Base-by-base conservation (phyloP, 2,329 filamentous ascomycete species). In the Diaporthe nobilis region DNA sequence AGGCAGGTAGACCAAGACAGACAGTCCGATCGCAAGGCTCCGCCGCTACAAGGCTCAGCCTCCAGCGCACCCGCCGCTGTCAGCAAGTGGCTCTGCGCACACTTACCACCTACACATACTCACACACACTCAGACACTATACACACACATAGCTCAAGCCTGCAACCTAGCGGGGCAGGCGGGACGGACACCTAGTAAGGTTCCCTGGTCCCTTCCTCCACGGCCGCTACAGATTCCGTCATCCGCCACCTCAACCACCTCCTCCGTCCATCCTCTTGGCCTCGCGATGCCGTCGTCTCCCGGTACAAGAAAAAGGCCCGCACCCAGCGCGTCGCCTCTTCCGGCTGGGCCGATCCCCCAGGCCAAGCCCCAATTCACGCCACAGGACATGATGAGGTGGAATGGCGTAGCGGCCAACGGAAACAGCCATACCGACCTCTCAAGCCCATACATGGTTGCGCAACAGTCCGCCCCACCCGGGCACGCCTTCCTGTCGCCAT, bases 261-360 rank as follows among this genome's bases (percentile, higher is more conserved):
- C 31, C 71, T 20, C 44, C 73, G 79, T 76, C 22, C 22, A 8
- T 39, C 65, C 10, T 28, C 13, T 55, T 39, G 22, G 65, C 77
- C 77, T 76, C 75, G 74, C 79, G 74, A 89, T 90, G 88, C 87
- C 89, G 75, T 81, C 85, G 44, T 73, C 75, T 49, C 84, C 86
- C 61, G 90, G 90, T 78, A 83, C 89, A 28, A 86, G 94, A 84
- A 97, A 97, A 87, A 90, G 94, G 83, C 88, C 93, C 79, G 94
- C 94, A 63, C 93, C 94, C 74, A 94, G 93, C 82, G 87, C 92
- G 77, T 89, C 91, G 51, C 71, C 75, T 15, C 22, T 75, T 39
- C 93, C 94, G n/a, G 85, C 90, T 78, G 85, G 89, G 31, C 90
- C 91, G 47, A 82, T 87, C 68, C 86, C 87, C 53, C 86, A 86